Evolutionary conservation across 352 stramenopile genomes (phyloP).

Genomic region (Phytophthora megakarya): DNA sequence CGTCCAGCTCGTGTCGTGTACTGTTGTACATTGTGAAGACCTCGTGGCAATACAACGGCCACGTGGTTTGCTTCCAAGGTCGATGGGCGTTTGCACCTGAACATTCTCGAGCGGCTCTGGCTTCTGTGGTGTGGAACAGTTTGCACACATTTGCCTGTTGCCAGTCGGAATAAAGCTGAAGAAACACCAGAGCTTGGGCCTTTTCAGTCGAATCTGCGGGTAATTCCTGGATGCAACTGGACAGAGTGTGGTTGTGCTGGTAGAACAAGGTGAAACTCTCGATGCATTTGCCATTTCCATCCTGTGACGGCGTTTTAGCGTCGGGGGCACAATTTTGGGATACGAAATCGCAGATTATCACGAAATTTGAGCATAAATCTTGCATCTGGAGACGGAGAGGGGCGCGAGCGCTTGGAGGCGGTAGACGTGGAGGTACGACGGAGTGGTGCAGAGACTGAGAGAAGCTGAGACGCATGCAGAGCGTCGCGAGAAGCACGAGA

Average conservation of each 20-base stretch:
- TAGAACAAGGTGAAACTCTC: conserved; percentile 63
- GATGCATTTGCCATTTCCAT: conserved; percentile 36
- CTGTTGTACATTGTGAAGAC: conserved; percentile 59
- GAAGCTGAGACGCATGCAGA: background rate
- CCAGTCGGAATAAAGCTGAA: conserved; percentile 51
- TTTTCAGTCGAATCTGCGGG: conserved; percentile 11
- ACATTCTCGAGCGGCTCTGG: conserved; percentile 51
- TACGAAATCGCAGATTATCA: conserved; percentile 49
- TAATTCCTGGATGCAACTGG: conserved; percentile 38
- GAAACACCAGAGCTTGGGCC: conserved; percentile 35
- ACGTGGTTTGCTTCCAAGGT: conserved; percentile 51
- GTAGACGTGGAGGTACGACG: background rate
- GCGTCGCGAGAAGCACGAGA: conserved; percentile 10
- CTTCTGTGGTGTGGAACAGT: conserved; percentile 58
- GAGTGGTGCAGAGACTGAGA: background rate
- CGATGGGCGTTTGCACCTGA: conserved; percentile 42
- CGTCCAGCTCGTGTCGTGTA: conserved; percentile 50
- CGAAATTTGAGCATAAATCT: conserved; percentile 48
- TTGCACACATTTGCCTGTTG: conserved; percentile 52
- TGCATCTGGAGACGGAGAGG: conserved; percentile 8
- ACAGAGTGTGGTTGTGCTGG: conserved; percentile 43
- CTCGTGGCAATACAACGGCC: conserved; percentile 62
- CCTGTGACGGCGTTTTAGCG: conserved; percentile 5
- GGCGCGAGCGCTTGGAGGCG: background rate
- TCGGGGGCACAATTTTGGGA: conserved; percentile 37